A percentile compares a stretch with the other conserved stretches of the same genome.
phyloP scores from a whole-genome alignment of 2,329 filamentous ascomycete genomes.

The Ustilaginoidea virens region DNA sequence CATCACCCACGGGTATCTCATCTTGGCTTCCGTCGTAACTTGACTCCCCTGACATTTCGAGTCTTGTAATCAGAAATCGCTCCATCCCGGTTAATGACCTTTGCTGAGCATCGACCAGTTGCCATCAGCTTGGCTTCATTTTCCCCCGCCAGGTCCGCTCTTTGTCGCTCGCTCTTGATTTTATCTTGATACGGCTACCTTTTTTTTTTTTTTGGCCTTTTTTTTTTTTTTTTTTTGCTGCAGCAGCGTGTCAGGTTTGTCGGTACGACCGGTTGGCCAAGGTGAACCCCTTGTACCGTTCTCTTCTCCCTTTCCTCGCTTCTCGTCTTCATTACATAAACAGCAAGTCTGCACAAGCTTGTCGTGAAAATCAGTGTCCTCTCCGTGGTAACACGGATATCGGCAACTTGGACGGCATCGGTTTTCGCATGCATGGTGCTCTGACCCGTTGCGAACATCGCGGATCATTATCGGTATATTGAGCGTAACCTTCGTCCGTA shows the following conservation, averaged over 20 bases:
- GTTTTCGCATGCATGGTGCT: no score
- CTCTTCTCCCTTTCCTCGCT: not conserved
- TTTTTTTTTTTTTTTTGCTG: no score
- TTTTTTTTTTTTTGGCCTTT: no score
- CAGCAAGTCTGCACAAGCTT: not conserved
- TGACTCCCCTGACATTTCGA: slow-evolving; percentile 16
- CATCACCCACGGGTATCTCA: slow-evolving; percentile 43
- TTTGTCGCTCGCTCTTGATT: not conserved
- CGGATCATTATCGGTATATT: not conserved
- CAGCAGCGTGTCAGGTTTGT: slow-evolving; percentile 2
- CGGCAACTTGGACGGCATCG: no score
- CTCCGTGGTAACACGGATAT: not conserved
- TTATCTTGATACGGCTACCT: not conserved
- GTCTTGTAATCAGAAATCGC: no score
- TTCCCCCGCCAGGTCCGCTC: no score
- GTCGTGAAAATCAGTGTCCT: no score
- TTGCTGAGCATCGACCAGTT: no score
- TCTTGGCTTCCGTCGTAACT: slow-evolving; percentile 36
- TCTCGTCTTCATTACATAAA: not conserved
- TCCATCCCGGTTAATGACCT: no score
- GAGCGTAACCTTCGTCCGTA: slow-evolving; percentile 1
- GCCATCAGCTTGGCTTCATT: no score
- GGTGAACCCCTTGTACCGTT: not conserved
- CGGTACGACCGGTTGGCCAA: slow-evolving; percentile 4
- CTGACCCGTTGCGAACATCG: no score